Percentiles rank a stretch among this genome's conserved stretches.
Conservation (phyloP, 306 rosid species). For the Trifolium repens region DNA sequence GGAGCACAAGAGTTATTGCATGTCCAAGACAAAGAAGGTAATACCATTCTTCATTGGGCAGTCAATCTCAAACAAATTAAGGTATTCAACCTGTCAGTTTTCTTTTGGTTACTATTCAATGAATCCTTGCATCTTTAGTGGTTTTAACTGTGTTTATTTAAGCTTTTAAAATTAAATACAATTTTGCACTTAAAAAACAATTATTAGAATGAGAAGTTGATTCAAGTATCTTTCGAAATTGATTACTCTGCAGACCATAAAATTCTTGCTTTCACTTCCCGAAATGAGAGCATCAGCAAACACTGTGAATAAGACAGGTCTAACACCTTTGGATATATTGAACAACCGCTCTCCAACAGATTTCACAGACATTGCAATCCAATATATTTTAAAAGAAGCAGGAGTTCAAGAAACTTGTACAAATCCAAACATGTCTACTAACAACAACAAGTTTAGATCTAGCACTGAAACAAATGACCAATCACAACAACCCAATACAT, state of each 20-base stretch:
- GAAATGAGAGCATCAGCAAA: slow-evolving; percentile 11
- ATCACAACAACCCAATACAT: not conserved
- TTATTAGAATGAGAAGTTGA: not conserved
- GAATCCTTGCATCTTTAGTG: too few species aligned
- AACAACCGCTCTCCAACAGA: not conserved
- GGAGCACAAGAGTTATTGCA: slow-evolving; percentile 23
- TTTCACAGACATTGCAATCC: slow-evolving; percentile 9
- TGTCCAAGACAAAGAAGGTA: slow-evolving; percentile 32
- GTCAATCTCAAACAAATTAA: slow-evolving; percentile 37
- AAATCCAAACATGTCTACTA: not conserved
- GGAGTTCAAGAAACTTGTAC: slow-evolving; percentile 12
- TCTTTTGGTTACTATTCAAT: not conserved
- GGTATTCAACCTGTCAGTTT: slow-evolving; percentile 17
- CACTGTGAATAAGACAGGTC: not conserved
- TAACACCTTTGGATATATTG: slow-evolving; percentile 28
- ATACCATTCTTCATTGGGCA: slow-evolving; percentile 40
- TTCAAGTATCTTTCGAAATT: too few species aligned
- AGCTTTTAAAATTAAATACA: too few species aligned
- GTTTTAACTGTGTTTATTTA: too few species aligned
- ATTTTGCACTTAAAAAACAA: too few species aligned
- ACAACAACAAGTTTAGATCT: too few species aligned
- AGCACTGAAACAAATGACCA: not conserved
- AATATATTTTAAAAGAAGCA: slow-evolving; percentile 22
- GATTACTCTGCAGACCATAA: slow-evolving; percentile 27
- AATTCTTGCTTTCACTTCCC: slow-evolving; percentile 38